Evolutionary conservation across 202 grass and related monocot species (phyloP), one percentile per base, ranked within the genome.

Genomic region (Sporobolus alterniflorus): DNA sequence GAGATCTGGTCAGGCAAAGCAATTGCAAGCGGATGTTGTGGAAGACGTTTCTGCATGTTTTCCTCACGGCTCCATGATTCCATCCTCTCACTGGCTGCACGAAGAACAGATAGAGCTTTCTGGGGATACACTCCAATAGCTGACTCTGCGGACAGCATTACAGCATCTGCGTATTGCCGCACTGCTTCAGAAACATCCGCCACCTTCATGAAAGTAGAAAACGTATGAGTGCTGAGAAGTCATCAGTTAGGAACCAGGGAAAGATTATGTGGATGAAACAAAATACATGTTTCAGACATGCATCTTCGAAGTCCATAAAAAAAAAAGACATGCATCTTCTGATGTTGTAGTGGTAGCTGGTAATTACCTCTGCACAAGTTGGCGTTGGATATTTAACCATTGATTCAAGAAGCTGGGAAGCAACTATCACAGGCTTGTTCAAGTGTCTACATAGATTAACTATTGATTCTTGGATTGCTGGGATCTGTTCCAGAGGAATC

Each of bases 301-400:
- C 36, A 48, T 64, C 30, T 71, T 57, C 63, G 17, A n/a, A n/a
- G n/a, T n/a, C n/a, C n/a, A n/a, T n/a, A n/a, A n/a, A n/a, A n/a
- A n/a, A n/a, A n/a, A n/a, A n/a, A 71, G 30, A 57, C 40, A 39
- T 3, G 32, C 36, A 48, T 64, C 30, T 71, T 57, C 63, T 13
- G 2, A 47, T 52, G 41, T 18, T 52, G 24, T n/a, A n/a, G n/a
- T n/a, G n/a, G n/a, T n/a, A n/a, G 79, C 31, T n/a, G 5, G 41
- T 69, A 73, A 56, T 82, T 84, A 94, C 92, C 92, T 94, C 92
- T 4, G 92, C 92, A 49, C 92, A 75, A 33, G 92, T 94, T 39
- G 92, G 86, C 3, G 86, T 94, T 62, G 92, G 92, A 30, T 91
- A 94, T 89, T 94, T 86, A 74, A 94, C 86, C 89, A 94, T 94